Percentiles rank a stretch among this genome's conserved stretches.
Conservation (phyloP, 2,329 filamentous ascomycete species). For the Colletotrichum godetiae region DNA sequence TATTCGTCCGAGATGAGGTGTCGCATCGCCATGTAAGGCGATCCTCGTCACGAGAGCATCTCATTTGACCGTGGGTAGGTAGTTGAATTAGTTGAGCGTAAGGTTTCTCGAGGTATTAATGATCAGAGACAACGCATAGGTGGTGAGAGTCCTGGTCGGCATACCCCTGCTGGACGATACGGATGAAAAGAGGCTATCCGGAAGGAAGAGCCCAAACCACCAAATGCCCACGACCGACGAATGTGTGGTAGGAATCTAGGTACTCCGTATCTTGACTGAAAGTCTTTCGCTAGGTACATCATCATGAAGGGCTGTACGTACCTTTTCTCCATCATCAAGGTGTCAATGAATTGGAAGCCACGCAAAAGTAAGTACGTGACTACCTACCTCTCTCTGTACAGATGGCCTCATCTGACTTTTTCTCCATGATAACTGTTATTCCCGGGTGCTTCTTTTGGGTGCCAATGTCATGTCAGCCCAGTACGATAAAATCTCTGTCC, state of each 20-base stretch:
- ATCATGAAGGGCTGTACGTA: neutral
- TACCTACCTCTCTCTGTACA: no score
- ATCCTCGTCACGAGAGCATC: neutral
- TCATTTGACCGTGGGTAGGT: neutral
- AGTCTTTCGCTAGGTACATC: neutral
- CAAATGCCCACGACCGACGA: neutral
- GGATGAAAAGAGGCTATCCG: neutral
- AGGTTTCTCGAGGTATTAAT: neutral
- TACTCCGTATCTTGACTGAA: neutral
- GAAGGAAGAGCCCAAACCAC: neutral
- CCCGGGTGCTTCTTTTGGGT: neutral
- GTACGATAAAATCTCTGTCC: slow-evolving; percentile 18
- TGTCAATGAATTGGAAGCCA: neutral
- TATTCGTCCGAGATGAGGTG: neutral
- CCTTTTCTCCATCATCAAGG: neutral
- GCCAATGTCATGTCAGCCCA: neutral
- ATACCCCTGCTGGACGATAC: neutral
- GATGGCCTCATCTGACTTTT: neutral
- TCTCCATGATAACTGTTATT: neutral
- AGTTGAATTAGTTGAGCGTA: neutral
- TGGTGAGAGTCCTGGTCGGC: neutral
- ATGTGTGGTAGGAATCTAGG: no score
- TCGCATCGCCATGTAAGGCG: neutral
- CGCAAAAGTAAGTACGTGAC: no score
- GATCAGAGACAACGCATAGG: neutral